phyloP scores from a whole-genome alignment of 768 basidiomycete species.

The Pisolithus sp. region DNA sequence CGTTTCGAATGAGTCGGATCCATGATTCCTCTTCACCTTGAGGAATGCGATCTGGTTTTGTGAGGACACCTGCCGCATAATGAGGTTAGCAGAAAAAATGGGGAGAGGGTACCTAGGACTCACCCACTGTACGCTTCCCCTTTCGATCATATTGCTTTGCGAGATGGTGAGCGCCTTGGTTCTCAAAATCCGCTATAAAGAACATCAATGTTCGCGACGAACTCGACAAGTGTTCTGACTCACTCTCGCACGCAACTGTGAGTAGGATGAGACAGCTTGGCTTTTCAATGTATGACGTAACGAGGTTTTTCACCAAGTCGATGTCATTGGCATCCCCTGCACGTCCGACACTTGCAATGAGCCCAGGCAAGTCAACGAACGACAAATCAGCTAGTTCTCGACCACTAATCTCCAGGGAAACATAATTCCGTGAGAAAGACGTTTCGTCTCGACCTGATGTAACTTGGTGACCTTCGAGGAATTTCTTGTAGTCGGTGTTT shows the following conservation, averaged over 20 bases:
- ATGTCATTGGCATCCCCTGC: conserved; percentile 52
- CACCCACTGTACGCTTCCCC: conserved; percentile 67
- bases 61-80: conserved; percentile 52
- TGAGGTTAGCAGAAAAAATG: conserved; percentile 25
- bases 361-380: conserved; percentile 59
- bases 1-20: conserved; percentile 52
- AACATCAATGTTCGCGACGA: conserved; percentile 16
- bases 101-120: conserved; percentile 46
- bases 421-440: conserved; percentile 50
- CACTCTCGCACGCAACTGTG: conserved; percentile 46
- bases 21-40: conserved; percentile 32
- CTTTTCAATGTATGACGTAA: conserved; percentile 41
- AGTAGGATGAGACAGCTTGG: conserved; percentile 65
- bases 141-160: conserved; percentile 54
- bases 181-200: conserved; percentile 72
- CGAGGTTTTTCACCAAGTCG: conserved; percentile 10
- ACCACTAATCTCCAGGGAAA: conserved; percentile 55
- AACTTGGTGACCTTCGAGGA: conserved; percentile 8
- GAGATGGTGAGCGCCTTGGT: conserved; percentile 66
- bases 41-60: conserved; percentile 60
- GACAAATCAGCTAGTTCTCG: conserved; percentile 56
- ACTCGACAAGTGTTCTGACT: background rate
- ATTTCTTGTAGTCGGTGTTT: conserved; percentile 11
- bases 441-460: conserved; percentile 10
- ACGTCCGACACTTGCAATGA: conserved; percentile 51